Evolutionary conservation across 805 yeast genomes (phyloP).

Genomic region (Saccharomycopsis capsularis): DNA sequence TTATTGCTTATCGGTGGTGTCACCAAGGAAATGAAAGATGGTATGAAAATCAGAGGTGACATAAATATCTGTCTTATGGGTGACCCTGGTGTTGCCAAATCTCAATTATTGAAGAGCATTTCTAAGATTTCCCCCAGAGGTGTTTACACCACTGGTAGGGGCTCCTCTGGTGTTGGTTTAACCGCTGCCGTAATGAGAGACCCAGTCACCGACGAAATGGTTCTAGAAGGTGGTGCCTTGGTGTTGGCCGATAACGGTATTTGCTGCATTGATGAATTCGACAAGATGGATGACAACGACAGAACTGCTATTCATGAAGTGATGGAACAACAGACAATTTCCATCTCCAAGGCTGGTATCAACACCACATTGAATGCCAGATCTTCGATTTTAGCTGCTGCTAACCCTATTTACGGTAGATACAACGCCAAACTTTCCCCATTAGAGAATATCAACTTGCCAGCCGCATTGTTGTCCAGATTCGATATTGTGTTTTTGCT

Average conservation of each 20-base stretch:
- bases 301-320: conserved; percentile 98
- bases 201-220: conserved; percentile 98
- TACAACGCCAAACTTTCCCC: conserved; percentile 89
- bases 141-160: conserved; percentile 96
- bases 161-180: conserved; percentile 97
- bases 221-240: conserved; percentile 95
- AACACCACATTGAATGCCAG: conserved; percentile 94
- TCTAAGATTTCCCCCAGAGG: conserved; percentile 93
- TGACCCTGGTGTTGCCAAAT: conserved; percentile 99
- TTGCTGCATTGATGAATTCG: conserved; percentile 98
- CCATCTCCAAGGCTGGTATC: conserved; percentile 96
- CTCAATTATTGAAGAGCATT: conserved; percentile 87
- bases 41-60: conserved; percentile 96
- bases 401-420: conserved; percentile 95
- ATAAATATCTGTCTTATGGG: conserved; percentile 96
- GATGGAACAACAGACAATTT: conserved; percentile 98
- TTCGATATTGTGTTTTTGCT: conserved; percentile 85
- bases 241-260: conserved; percentile 96
- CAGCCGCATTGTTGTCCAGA: conserved; percentile 93
- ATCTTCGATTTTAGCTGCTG: conserved; percentile 93
- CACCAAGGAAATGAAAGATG: conserved; percentile 90
- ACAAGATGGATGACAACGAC: conserved; percentile 96
- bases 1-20: conserved; percentile 91
- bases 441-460: conserved; percentile 89
- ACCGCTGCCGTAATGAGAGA: conserved; percentile 99